A percentile compares a stretch with the other conserved stretches of the same genome.
Evolutionary conservation across 169 alveolate genomes (phyloP).

Genomic region (Eimeria brunetti): DNA sequence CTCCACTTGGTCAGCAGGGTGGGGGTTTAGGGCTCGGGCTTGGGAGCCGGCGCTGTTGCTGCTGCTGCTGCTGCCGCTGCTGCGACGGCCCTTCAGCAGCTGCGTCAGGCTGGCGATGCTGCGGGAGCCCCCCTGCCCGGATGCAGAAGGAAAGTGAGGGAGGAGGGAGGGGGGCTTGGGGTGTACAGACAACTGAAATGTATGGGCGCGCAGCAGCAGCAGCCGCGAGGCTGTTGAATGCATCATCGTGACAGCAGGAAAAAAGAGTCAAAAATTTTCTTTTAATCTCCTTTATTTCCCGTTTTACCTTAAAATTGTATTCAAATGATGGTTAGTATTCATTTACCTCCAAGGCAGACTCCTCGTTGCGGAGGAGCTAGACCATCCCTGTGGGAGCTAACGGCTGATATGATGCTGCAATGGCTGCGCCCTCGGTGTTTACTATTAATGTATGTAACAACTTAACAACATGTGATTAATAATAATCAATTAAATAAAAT

Average conservation of each 20-base stretch:
- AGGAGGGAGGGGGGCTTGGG: no score
- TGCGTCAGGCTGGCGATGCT: not conserved
- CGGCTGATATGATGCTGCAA: not conserved
- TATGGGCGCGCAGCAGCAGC: not conserved
- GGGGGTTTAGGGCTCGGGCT: not conserved
- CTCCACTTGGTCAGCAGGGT: slow-evolving; percentile 57
- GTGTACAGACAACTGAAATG: not conserved
- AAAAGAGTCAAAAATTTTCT: no score
- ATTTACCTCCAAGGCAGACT: no score
- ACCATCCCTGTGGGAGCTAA: no score
- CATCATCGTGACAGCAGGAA: not conserved
- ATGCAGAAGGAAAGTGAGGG: not conserved
- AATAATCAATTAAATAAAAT: no score
- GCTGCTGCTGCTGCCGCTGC: not conserved
- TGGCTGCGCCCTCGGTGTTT: no score
- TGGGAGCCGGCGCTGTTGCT: not conserved
- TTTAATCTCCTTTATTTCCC: no score
- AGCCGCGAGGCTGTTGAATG: not conserved
- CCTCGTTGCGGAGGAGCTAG: no score
- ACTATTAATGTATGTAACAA: no score
- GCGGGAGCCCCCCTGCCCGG: not conserved
- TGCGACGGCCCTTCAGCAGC: not conserved
- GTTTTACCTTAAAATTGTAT: no score
- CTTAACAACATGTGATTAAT: no score
- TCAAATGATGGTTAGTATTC: no score